A percentile compares a stretch with the other conserved stretches of the same genome.
Conservation (phyloP, 2,329 filamentous ascomycete genomes). For the Aspergillus novofumigatus region DNA sequence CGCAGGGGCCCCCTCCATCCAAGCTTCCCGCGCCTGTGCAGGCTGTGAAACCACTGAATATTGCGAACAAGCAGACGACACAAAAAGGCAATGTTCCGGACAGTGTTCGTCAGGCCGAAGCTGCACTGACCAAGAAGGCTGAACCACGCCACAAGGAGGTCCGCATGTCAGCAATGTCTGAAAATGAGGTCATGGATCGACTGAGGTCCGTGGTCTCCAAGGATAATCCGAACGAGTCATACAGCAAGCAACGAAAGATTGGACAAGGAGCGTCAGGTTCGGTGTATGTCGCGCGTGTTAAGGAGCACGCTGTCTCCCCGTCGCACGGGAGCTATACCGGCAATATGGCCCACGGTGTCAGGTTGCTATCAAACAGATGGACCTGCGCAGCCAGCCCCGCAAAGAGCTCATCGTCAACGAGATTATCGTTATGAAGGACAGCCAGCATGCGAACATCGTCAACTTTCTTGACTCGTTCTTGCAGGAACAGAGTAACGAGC, state of each 20-base stretch:
- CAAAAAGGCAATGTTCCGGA: constrained; percentile 51
- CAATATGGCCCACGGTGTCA: constrained; percentile 78
- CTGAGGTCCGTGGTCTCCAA: constrained; percentile 92
- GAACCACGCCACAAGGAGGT: constrained; percentile 82
- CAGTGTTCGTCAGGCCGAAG: constrained; percentile 82
- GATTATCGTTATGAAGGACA: constrained; percentile 99
- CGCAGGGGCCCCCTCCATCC: constrained; percentile 50
- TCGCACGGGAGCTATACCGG: constrained; percentile 73
- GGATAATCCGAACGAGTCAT: constrained; percentile 88
- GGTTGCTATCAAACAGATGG: constrained; percentile 99
- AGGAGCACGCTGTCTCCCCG: constrained; percentile 79
- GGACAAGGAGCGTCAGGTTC: constrained; percentile 96
- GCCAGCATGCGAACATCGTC: constrained; percentile 96
- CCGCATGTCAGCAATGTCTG: constrained; percentile 97
- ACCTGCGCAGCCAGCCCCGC: constrained; percentile 90
- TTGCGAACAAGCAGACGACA: constrained; percentile 60
- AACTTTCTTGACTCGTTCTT: constrained; percentile 97
- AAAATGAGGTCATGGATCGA: constrained; percentile 94
- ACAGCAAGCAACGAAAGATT: constrained; percentile 99
- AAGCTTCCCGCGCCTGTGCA: constrained; percentile 55
- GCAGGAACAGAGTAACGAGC: constrained; percentile 85
- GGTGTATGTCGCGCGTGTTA: constrained; percentile 95
- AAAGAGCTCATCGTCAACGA: constrained; percentile 99
- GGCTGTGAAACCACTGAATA: constrained; percentile 72
- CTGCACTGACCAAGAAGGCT: constrained; percentile 76